Evolutionary conservation across 371 early-diverging fungal genomes (phyloP).

Genomic region (Thermomucor indicae-seudaticae): DNA sequence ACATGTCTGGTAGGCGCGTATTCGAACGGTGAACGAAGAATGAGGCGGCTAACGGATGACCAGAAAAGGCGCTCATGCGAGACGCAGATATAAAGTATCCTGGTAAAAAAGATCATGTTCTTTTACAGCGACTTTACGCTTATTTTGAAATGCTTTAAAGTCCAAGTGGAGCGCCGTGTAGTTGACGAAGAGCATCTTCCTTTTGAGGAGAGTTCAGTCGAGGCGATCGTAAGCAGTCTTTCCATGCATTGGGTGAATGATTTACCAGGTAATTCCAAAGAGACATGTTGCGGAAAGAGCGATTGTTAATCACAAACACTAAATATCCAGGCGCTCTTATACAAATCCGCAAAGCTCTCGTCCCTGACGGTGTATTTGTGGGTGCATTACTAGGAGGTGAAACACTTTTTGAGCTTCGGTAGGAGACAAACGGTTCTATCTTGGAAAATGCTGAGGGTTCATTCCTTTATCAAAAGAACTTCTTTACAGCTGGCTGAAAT

Average conservation of each 20-base stretch:
- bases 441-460: not conserved
- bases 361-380: constrained; percentile 91
- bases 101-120: constrained; percentile 40
- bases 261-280: constrained; percentile 62
- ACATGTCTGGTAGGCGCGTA: constrained; percentile 62
- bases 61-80: constrained; percentile 67
- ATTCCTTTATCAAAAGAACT: constrained; percentile 46
- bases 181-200: constrained; percentile 82
- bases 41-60: not conserved
- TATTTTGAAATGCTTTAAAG: constrained; percentile 19
- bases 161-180: constrained; percentile 71
- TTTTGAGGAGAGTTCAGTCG: constrained; percentile 79
- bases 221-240: constrained; percentile 82
- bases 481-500: constrained; percentile 88
- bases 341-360: constrained; percentile 74
- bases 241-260: constrained; percentile 96
- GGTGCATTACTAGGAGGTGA: constrained; percentile 94
- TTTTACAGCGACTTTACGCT: not conserved
- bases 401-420: constrained; percentile 86
- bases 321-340: constrained; percentile 62
- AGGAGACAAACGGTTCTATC: not conserved
- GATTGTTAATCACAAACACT: too few species aligned
- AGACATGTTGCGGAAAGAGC: not conserved
- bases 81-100: constrained; percentile 59
- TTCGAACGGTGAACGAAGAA: not conserved